These are phyloP conservation scores for Panellus pusillus DNA, from an alignment of 768 basidiomycete genomes.

Conservation along the genomic window DNA sequence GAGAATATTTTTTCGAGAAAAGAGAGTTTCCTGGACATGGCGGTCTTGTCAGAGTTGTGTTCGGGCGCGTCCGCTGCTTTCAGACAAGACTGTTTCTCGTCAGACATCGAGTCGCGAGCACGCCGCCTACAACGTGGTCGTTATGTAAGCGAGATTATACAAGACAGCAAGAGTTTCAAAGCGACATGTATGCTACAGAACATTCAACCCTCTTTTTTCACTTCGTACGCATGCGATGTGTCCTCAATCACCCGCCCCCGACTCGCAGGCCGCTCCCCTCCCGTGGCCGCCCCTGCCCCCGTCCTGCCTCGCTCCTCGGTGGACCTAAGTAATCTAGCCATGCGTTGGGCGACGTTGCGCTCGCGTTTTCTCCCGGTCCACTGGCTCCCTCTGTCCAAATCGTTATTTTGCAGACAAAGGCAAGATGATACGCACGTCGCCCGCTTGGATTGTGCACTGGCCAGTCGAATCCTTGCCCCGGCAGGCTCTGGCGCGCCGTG, in stretches of 20 bases:
- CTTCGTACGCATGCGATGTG: slow-evolving; percentile 3
- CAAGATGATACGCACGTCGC: no score
- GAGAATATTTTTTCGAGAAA: neutral
- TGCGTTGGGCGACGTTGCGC: slow-evolving; percentile 2
- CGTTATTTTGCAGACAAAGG: neutral
- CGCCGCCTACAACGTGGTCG: neutral
- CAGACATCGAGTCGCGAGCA: no score
- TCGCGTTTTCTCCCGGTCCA: slow-evolving; percentile 1
- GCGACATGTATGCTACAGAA: no score
- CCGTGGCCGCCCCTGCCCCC: slow-evolving; percentile 2
- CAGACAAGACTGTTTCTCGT: no score
- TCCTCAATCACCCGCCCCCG: slow-evolving; percentile 20
- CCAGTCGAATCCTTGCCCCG: slow-evolving; percentile 15
- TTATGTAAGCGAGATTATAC: neutral
- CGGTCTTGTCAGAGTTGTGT: neutral
- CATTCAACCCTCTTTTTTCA: slow-evolving; percentile 19
- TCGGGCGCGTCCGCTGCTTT: neutral
- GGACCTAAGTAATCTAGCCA: slow-evolving; percentile 20
- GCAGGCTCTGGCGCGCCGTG: slow-evolving; percentile 5
- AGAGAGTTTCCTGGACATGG: slow-evolving; percentile 2
- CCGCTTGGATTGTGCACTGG: slow-evolving; percentile 14
- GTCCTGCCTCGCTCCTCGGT: neutral
- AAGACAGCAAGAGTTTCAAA: no score
- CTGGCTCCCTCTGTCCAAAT: neutral
- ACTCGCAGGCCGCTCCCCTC: slow-evolving; percentile 20